Evolutionary conservation across 345 rosid genomes (phyloP).

Genomic region (Litchi chinensis): DNA sequence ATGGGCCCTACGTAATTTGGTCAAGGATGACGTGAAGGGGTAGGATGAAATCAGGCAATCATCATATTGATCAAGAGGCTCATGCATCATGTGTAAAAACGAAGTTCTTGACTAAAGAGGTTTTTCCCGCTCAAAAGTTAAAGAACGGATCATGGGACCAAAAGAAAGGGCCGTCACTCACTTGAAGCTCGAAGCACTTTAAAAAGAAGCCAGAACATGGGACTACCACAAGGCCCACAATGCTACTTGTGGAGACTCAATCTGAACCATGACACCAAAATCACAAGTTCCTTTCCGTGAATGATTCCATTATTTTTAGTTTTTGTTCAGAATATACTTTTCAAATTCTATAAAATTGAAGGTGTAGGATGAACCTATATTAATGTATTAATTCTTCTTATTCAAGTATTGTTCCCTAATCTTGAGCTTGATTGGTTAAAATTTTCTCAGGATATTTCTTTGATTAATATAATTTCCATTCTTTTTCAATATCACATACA

Average conservation of each 20-base stretch:
- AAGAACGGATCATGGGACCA: background rate
- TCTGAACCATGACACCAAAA: background rate
- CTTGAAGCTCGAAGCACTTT: background rate
- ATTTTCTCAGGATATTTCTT: background rate
- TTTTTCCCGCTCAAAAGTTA: background rate
- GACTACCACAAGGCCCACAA: background rate
- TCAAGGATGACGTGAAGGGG: background rate
- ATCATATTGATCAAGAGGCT: background rate
- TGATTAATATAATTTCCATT: background rate
- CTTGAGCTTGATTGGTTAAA: background rate
- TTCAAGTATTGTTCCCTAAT: background rate
- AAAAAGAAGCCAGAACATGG: background rate
- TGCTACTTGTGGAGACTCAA: background rate
- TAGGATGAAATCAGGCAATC: background rate
- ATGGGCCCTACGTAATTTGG: background rate
- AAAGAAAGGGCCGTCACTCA: background rate
- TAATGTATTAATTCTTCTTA: background rate
- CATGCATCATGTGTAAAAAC: background rate
- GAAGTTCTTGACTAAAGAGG: background rate
- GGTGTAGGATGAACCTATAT: background rate
- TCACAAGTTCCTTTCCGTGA: background rate
- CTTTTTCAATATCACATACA: background rate
- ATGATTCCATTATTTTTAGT: background rate
- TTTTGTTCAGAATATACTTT: background rate
- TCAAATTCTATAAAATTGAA: background rate